A percentile compares a stretch with the other conserved stretches of the same genome.
phyloP scores from a whole-genome alignment of 202 grass and related monocot species.

The Digitaria exilis region DNA sequence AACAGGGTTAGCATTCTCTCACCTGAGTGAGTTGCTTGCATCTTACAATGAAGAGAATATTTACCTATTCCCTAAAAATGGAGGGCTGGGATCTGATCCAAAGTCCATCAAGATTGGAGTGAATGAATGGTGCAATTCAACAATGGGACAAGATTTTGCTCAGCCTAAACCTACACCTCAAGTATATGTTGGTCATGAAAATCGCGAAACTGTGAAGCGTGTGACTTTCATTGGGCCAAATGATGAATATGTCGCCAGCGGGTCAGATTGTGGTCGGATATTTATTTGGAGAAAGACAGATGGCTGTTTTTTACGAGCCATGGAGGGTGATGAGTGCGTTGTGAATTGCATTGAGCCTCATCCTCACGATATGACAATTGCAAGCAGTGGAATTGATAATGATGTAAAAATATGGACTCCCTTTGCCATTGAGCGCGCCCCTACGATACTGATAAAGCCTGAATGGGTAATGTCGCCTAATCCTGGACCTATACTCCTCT shows the following conservation, averaged over 20 bases:
- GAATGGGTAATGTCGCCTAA: conserved; percentile 56
- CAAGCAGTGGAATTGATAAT: conserved; percentile 83
- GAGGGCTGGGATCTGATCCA: conserved; percentile 68
- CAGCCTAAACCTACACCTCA: conserved; percentile 49
- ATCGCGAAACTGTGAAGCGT: conserved; percentile 83
- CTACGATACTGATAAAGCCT: conserved; percentile 51
- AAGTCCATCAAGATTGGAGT: conserved; percentile 33
- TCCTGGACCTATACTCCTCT: neutral
- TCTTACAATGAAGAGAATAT: conserved; percentile 87
- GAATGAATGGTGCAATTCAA: conserved; percentile 40
- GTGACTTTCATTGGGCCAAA: conserved; percentile 83
- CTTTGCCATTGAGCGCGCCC: conserved; percentile 59
- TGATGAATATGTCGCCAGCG: conserved; percentile 89
- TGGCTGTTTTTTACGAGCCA: conserved; percentile 63
- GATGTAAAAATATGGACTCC: conserved; percentile 93
- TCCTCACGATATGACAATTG: conserved; percentile 63
- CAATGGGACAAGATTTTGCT: conserved; percentile 34
- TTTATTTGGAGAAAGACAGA: conserved; percentile 96
- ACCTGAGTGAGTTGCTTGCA: conserved; percentile 72
- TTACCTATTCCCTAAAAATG: conserved; percentile 84
- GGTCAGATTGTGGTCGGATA: conserved; percentile 80
- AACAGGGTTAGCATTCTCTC: conserved; percentile 88
- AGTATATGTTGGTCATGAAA: conserved; percentile 67
- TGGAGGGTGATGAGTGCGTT: conserved; percentile 78
- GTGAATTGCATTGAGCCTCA: conserved; percentile 94